Conservation (phyloP, 345 rosid species). For the Boechera divaricarpa region DNA sequence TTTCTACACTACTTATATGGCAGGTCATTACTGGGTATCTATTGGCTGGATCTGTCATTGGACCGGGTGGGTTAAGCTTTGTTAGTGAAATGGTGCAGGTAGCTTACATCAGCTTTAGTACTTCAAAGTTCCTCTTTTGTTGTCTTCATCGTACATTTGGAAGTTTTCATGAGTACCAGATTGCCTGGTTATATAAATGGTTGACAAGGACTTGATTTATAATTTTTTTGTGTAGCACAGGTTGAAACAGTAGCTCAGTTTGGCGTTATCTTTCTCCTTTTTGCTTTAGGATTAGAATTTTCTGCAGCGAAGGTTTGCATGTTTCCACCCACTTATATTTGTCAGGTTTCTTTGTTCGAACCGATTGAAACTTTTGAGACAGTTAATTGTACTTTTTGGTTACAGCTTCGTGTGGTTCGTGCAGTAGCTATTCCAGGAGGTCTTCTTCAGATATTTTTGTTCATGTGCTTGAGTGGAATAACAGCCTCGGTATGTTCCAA, state of each 20-base stretch:
- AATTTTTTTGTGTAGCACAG: conserved; percentile 43
- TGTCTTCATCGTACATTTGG: conserved; percentile 1
- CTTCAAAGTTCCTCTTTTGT: conserved; percentile 17
- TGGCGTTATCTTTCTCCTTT: conserved; percentile 96
- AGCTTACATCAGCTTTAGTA: conserved; percentile 48
- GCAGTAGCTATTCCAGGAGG: conserved; percentile 95
- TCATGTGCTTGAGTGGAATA: conserved; percentile 91
- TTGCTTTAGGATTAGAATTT: conserved; percentile 92
- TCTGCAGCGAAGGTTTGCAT: conserved; percentile 72
- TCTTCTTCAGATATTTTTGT: conserved; percentile 82
- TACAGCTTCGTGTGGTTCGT: conserved; percentile 93
- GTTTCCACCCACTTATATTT: conserved; percentile 28
- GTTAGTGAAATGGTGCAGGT: conserved; percentile 98
- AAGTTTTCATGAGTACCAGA: conserved; percentile 3
- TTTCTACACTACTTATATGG: conserved; percentile 24
- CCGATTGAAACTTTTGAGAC: conserved; percentile 22
- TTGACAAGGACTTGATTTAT: conserved; percentile 32
- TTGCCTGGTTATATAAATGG: conserved; percentile 18
- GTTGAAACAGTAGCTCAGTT: conserved; percentile 99
- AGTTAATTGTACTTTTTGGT: conserved; percentile 31
- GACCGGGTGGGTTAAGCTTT: conserved; percentile 95
- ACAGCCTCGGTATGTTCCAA: conserved; percentile 70
- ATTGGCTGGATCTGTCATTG: conserved; percentile 89
- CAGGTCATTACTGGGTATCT: conserved; percentile 97
- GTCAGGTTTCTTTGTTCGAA: conserved; percentile 22